phyloP scores from a whole-genome alignment of 129 eudicot species.

The Flaveria trinervia region DNA sequence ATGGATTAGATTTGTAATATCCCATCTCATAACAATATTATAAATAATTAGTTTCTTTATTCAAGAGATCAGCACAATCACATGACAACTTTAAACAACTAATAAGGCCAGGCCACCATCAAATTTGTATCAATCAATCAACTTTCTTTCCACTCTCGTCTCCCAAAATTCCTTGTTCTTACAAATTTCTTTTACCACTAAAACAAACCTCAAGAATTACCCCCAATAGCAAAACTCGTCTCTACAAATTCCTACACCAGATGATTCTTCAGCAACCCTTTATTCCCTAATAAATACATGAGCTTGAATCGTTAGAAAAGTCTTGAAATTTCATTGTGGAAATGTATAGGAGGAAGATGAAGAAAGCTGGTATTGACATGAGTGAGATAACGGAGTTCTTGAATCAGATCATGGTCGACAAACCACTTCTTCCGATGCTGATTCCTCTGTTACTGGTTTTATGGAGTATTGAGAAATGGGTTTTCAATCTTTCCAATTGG shows the following conservation, averaged over 20 bases:
- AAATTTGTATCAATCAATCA: background rate
- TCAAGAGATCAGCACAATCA: constrained; percentile 8
- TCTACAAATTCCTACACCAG: constrained; percentile 1
- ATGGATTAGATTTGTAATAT: too few species aligned
- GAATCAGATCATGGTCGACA: constrained; percentile 52
- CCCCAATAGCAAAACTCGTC: background rate
- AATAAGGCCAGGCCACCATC: constrained; percentile 12
- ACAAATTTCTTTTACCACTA: constrained; percentile 2
- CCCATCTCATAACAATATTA: too few species aligned
- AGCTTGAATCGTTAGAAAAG: background rate
- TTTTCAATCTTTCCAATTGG: constrained; percentile 86
- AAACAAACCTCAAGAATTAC: too few species aligned
- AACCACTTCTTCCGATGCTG: constrained; percentile 55
- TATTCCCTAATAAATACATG: background rate
- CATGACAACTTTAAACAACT: constrained; percentile 28
- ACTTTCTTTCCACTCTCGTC: constrained; percentile 19
- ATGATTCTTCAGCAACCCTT: background rate
- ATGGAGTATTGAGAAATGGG: constrained; percentile 92
- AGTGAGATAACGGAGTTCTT: constrained; percentile 55
- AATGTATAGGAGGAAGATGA: constrained; percentile 43
- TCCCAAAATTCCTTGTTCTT: constrained; percentile 10
- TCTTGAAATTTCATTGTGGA: background rate
- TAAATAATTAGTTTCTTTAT: too few species aligned
- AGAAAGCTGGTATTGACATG: constrained; percentile 31
- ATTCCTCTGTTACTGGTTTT: constrained; percentile 59